Evolutionary conservation across 2,329 filamentous ascomycete genomes (phyloP).

Genomic region (Myriosclerotinia duriaeana): DNA sequence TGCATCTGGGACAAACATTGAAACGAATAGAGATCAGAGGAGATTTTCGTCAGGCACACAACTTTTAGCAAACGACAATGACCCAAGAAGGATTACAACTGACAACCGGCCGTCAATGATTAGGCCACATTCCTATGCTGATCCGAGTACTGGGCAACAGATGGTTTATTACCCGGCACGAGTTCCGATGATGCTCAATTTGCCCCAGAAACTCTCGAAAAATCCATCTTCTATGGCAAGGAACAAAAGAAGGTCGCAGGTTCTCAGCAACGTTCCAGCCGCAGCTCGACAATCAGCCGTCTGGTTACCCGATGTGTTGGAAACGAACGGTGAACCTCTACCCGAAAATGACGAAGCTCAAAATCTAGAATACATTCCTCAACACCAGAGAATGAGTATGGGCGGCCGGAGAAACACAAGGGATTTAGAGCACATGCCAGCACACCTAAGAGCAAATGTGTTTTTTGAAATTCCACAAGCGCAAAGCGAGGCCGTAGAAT

Average conservation of each 20-base stretch:
- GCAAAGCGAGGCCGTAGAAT: conserved; percentile 51
- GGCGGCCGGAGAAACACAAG: conserved; percentile 38
- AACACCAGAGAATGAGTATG: conserved; percentile 40
- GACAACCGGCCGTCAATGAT: conserved; percentile 34
- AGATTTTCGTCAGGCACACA: conserved; percentile 24
- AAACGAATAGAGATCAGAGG: background rate
- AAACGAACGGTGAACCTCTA: conserved; percentile 31
- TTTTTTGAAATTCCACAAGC: conserved; percentile 77
- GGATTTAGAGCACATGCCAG: conserved; percentile 61
- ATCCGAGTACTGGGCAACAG: conserved; percentile 66
- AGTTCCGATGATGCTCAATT: conserved; percentile 88
- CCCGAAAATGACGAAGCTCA: conserved; percentile 33
- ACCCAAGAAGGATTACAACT: conserved; percentile 25
- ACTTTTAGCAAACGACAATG: conserved; percentile 22
- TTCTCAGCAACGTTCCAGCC: conserved; percentile 62
- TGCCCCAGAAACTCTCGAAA: conserved; percentile 83
- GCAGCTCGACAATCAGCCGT: conserved; percentile 44
- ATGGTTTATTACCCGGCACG: conserved; percentile 97
- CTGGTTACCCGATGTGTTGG: conserved; percentile 41
- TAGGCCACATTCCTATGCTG: conserved; percentile 58
- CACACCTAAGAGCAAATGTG: conserved; percentile 84
- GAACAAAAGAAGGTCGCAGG: conserved; percentile 70
- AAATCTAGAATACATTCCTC: conserved; percentile 39
- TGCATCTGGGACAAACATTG: background rate
- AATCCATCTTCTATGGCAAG: conserved; percentile 62